Evolutionary conservation across 2,329 filamentous ascomycete genomes (phyloP), one percentile per base, ranked within the genome.

Genomic region (Xylariaceae sp.): DNA sequence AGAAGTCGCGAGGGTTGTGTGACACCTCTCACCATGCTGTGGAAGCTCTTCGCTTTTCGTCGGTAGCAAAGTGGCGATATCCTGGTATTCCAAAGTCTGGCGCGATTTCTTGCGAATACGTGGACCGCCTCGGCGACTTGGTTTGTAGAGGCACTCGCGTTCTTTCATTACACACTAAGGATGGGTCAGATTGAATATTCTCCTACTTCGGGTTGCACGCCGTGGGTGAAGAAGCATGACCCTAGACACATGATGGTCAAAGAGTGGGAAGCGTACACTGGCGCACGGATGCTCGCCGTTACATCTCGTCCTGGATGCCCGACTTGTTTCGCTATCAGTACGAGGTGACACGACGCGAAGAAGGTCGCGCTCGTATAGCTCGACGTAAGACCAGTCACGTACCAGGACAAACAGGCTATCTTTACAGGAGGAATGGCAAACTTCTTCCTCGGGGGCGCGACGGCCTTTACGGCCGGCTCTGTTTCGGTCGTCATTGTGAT

Each of bases 381-480:
- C 35, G 19, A 44, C 36, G 49, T 49, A 48, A 48, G 54, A 56
- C 46, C 42, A 33, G 22, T 45, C 15, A 65, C 71, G 51, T 69
- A 77, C 75, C 75, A 77, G 46, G 74, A 70, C 49, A 77, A 66
- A 56, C 75, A 77, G 18, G 75, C 75, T 44, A 74, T 67, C 60
- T 77, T 78, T 27, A 77, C 74, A 1, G 75, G 75, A 43, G 75
- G 75, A 27, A 68, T 66, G 40, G 71, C 70, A 57, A 74, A 73
- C 59, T 73, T 74, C 65, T 69, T 71, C 53, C 64, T 58, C 40
- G 49, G 47, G 44, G 43, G 58, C 22, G 51, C 48, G 49, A 47
- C 36, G 40, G 55, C 40, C 56, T 55, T 59, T 43, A 58, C 49
- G 39, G 51, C 44, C 49, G 57, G 54, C 15, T 58, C 59, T 52